Conservation (phyloP, 441 rosid species). For the Gossypium trilobum region DNA sequence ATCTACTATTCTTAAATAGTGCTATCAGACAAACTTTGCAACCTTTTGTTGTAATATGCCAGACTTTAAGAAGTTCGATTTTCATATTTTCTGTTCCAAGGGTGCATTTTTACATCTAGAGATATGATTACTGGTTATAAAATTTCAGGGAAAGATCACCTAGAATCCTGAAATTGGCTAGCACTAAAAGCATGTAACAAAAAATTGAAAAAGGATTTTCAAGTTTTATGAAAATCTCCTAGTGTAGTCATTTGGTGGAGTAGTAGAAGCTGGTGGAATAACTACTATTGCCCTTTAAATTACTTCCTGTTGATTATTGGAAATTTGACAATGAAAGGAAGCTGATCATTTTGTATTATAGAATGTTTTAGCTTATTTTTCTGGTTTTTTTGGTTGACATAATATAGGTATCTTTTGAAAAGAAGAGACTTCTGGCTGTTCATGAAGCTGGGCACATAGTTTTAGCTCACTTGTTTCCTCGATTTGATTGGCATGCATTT, state of each 20-base stretch:
- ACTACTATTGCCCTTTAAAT: not conserved
- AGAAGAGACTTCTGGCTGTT: slow-evolving; percentile 81
- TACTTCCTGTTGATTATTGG: not conserved
- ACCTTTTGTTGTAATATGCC: not conserved
- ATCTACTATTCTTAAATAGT: slow-evolving; percentile 9
- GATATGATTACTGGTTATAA: not conserved
- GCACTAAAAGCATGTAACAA: not conserved
- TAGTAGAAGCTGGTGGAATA: not conserved
- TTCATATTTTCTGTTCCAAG: not conserved
- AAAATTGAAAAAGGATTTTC: not conserved
- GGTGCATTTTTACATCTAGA: not conserved
- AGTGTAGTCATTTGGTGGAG: not conserved
- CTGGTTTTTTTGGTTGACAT: slow-evolving; percentile 17
- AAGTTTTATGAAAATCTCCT: not conserved
- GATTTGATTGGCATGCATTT: slow-evolving; percentile 97
- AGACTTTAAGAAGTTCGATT: not conserved
- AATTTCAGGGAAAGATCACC: not conserved
- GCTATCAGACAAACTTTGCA: not conserved
- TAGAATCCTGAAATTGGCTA: not conserved
- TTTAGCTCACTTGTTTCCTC: slow-evolving; percentile 91
- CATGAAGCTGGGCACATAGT: slow-evolving; percentile 95
- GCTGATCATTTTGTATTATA: not conserved
- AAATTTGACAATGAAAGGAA: not conserved
- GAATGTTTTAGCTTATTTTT: slow-evolving; percentile 1
- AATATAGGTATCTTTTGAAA: slow-evolving; percentile 69